A percentile compares a stretch with the other conserved stretches of the same genome.
These are phyloP conservation scores for Saitozyma podzolica DNA, from an alignment of 768 basidiomycete genomes.

Conservation along the genomic window DNA sequence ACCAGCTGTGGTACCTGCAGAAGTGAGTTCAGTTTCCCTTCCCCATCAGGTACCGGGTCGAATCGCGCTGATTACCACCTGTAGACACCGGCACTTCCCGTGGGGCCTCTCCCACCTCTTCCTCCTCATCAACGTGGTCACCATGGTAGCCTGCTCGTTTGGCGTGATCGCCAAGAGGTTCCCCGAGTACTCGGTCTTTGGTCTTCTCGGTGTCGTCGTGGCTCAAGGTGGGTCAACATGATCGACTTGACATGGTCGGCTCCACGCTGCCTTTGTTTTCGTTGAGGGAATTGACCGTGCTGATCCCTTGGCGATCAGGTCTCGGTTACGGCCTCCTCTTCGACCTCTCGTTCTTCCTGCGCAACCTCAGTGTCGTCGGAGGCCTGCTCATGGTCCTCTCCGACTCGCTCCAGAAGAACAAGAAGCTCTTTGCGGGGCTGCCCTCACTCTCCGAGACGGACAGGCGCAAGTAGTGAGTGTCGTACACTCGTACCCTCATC, in stretches of 20 bases:
- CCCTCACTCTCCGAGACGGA: slow-evolving; percentile 90
- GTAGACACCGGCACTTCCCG: slow-evolving; percentile 89
- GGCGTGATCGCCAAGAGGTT: slow-evolving; percentile 83
- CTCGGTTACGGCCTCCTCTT: slow-evolving; percentile 99
- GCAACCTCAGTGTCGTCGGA: slow-evolving; percentile 95
- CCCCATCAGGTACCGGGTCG: not conserved
- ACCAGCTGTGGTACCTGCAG: slow-evolving; percentile 98
- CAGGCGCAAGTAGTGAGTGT: slow-evolving; percentile 91
- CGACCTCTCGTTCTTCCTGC: slow-evolving; percentile 99
- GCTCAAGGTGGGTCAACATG: slow-evolving; percentile 64
- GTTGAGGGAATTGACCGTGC: not conserved
- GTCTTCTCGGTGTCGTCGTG: slow-evolving; percentile 85
- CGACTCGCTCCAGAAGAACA: slow-evolving; percentile 86
- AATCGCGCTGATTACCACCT: not conserved
- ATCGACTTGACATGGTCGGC: too few species aligned
- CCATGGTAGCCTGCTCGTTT: slow-evolving; percentile 81
- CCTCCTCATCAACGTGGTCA: slow-evolving; percentile 82
- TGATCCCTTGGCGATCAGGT: slow-evolving; percentile 49
- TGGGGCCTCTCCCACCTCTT: slow-evolving; percentile 94
- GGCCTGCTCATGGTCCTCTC: slow-evolving; percentile 99
- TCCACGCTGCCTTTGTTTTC: not conserved
- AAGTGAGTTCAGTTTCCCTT: slow-evolving; percentile 61
- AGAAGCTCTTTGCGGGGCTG: slow-evolving; percentile 84
- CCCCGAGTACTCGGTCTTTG: slow-evolving; percentile 85
- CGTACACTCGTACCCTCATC: not conserved